A percentile compares a stretch with the other conserved stretches of the same genome.
Evolutionary conservation across 2,329 filamentous ascomycete species (phyloP).

Genomic region (Colletotrichum sidae): DNA sequence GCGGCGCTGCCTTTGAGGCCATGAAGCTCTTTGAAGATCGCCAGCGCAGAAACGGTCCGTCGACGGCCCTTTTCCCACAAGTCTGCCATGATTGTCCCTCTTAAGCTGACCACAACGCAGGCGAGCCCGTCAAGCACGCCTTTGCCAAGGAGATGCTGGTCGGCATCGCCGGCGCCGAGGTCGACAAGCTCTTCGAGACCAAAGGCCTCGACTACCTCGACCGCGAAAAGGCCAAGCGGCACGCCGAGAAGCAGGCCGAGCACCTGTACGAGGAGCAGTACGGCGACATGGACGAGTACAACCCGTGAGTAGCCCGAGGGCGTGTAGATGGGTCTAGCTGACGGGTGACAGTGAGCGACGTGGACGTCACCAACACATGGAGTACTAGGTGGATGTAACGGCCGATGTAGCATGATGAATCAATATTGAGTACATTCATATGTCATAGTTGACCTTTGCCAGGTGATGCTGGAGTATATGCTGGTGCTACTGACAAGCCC

Average conservation of each 20-base stretch:
- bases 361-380: constrained; percentile 25
- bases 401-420: constrained; percentile 24
- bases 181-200: constrained; percentile 80
- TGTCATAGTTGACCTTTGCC: neutral
- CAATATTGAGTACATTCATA: neutral
- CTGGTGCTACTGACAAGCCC: too few relatives aligned
- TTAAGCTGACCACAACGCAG: constrained; percentile 48
- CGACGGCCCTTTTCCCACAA: neutral
- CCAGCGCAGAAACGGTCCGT: constrained; percentile 75
- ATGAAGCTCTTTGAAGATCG: constrained; percentile 85
- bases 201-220: constrained; percentile 73
- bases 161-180: constrained; percentile 78
- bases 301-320: constrained; percentile 61
- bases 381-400: constrained; percentile 24
- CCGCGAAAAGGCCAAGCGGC: constrained; percentile 67
- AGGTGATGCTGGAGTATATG: too few relatives aligned
- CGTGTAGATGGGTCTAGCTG: neutral
- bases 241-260: constrained; percentile 69
- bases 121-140: constrained; percentile 76
- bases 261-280: constrained; percentile 74
- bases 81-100: neutral
- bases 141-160: constrained; percentile 84
- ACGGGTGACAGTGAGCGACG: constrained; percentile 12
- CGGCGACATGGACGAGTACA: constrained; percentile 61
- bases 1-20: constrained; percentile 81